Conservation (phyloP, 805 yeast species). For the Metschnikowia koreensis region DNA sequence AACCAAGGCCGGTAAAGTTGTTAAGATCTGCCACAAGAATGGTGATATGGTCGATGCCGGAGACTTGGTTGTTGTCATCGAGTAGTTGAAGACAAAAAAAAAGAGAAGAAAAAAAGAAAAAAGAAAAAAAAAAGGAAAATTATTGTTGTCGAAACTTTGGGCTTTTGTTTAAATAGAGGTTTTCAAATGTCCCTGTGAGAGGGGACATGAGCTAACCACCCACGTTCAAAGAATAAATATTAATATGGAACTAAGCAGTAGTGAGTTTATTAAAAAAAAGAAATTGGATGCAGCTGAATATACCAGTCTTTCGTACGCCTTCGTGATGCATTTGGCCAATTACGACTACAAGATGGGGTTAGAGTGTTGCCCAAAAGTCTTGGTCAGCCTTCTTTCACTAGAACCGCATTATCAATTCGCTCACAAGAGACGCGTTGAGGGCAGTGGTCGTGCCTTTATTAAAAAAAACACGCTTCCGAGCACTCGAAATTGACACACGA, state of each 20-base stretch:
- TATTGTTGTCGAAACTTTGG: background rate
- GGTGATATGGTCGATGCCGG: slow-evolving; percentile 99
- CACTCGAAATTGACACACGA: background rate
- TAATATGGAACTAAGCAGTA: background rate
- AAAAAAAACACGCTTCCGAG: background rate
- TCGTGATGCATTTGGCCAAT: no score
- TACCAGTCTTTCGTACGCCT: no score
- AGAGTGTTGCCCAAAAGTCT: no score
- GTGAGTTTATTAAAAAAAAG: background rate
- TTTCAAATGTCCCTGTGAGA: slow-evolving; percentile 15
- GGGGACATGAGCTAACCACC: slow-evolving; percentile 8
- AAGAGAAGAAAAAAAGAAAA: no score
- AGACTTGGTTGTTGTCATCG: slow-evolving; percentile 84
- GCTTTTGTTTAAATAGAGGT: background rate
- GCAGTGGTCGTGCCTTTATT: background rate
- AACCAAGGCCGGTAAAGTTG: slow-evolving; percentile 66
- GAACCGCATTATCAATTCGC: no score
- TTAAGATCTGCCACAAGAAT: slow-evolving; percentile 70
- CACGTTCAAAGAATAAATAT: background rate
- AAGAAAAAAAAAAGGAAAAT: background rate
- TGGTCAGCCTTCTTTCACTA: no score
- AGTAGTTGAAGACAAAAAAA: slow-evolving; percentile 21
- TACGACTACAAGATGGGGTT: background rate
- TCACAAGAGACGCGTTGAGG: background rate
- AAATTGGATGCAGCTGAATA: no score